A percentile compares a stretch with the other conserved stretches of the same genome.
Evolutionary conservation across 305 asterid species (phyloP).

Genomic region (Fraxinus sp.): DNA sequence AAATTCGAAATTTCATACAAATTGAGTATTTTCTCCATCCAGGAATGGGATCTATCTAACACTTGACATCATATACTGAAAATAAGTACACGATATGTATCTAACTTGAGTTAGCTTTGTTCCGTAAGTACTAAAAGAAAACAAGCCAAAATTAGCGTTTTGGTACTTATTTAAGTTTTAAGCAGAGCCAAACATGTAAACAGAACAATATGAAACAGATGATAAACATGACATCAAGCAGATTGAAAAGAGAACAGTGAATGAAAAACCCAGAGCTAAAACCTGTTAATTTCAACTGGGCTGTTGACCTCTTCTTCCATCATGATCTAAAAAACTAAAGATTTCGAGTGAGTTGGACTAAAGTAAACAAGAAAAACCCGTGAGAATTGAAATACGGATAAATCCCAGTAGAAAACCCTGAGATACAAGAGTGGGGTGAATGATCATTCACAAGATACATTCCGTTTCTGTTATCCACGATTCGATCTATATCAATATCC

Average conservation of each 20-base stretch:
- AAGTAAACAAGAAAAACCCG: neutral
- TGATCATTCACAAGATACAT: neutral
- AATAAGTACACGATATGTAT: neutral
- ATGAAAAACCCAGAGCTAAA: constrained; percentile 15
- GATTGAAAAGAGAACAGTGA: neutral
- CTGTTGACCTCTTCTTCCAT: constrained; percentile 38
- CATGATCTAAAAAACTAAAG: constrained; percentile 16
- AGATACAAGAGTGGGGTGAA: neutral
- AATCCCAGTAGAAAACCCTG: neutral
- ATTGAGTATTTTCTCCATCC: neutral
- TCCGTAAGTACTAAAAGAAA: neutral
- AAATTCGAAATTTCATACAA: neutral
- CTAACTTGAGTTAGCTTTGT: neutral
- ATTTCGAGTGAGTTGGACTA: neutral
- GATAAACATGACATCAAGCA: neutral
- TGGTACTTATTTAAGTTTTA: neutral
- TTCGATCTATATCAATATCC: neutral
- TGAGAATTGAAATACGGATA: neutral
- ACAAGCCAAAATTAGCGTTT: neutral
- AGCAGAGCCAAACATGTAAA: neutral
- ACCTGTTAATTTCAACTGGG: constrained; percentile 45
- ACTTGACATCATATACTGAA: neutral
- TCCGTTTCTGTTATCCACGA: neutral
- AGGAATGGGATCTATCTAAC: neutral
- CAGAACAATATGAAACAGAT: neutral